phyloP scores from a whole-genome alignment of 2,329 filamentous ascomycete species.

The Fusarium keratoplasticum region DNA sequence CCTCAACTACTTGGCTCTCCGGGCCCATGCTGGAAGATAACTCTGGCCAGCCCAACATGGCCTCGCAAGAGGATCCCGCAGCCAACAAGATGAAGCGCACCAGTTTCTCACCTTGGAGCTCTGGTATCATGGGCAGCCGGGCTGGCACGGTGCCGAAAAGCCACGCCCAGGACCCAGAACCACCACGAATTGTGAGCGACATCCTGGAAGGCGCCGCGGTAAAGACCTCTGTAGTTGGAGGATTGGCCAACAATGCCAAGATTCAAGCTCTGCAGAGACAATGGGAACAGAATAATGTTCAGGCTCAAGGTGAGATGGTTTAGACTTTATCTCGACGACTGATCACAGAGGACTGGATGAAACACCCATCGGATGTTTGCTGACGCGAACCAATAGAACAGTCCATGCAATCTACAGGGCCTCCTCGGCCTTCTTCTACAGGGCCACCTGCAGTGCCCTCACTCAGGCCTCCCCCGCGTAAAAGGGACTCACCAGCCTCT shows the following conservation, averaged over 20 bases:
- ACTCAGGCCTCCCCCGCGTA: constrained; percentile 7
- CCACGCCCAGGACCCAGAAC: constrained; percentile 10
- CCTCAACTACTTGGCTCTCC: background rate
- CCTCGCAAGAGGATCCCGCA: constrained; percentile 8
- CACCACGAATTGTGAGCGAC: constrained; percentile 42
- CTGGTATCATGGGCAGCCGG: constrained; percentile 18
- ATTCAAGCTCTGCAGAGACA: constrained; percentile 46
- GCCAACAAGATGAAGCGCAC: constrained; percentile 28
- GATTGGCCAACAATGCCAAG: constrained; percentile 30
- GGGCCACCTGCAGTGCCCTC: background rate
- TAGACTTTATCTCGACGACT: background rate
- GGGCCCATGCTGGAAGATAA: constrained; percentile 12
- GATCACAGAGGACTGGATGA: background rate
- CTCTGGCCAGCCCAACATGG: constrained; percentile 1
- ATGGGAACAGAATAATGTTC: constrained; percentile 42
- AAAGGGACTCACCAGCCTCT: constrained; percentile 21
- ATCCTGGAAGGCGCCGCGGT: constrained; percentile 6
- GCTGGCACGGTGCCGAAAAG: background rate
- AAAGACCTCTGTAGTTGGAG: constrained; percentile 1
- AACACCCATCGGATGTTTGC: background rate
- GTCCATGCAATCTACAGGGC: constrained; percentile 19
- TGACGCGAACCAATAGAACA: background rate
- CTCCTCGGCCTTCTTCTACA: constrained; percentile 8
- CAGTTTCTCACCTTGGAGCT: constrained; percentile 32
- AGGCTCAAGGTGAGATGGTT: constrained; percentile 6